Evolutionary conservation across 2,329 filamentous ascomycete species (phyloP), one percentile per base, ranked within the genome.

Genomic region (Diplodia seriata): DNA sequence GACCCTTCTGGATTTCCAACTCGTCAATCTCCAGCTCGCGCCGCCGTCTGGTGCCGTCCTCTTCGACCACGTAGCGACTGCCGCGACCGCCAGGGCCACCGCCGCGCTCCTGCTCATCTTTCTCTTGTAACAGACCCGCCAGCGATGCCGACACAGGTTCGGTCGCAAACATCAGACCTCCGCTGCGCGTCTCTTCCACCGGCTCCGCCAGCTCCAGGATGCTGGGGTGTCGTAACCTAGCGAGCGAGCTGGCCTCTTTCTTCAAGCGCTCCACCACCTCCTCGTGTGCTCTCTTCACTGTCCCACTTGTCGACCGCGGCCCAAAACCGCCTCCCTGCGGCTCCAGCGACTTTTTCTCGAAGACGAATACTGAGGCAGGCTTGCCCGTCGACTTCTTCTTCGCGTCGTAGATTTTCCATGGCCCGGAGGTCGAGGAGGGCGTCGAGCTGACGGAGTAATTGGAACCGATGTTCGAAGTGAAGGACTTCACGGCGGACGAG

Each of bases 321-420:
- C 85, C 83, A 38, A 68, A 66, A 29, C 87, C 86, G 57, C 84
- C 85, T 18, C 86, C 85, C 69, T 90, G 86, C 11, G 87, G 82
- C 68, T 97, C 94, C 66, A 99, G 83, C 0, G 88, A 87, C 81
- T 96, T 97, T 77, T 89, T 90, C 72, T 99, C 95, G 78, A 98
- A 97, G 72, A 98, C 89, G 75, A 98, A 99, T 72, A 98, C 89
- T 18, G 94, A 97, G 67, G 90, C 95, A 8, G 90, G 80, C 78
- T 95, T 97, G 72, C 92, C 92, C 0, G 93, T 97, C 36, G 91
- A 93, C 81, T 97, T 98, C 82, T 96, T 96, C 84, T 97, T 98
- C 69, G 92, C 94, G 82, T 97, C 94, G 85, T 94, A 94, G 75
- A 99, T 95, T 83, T 93, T 97, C 95, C 95, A 99, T 68, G 94